Evolutionary conservation across 805 yeast genomes (phyloP).

Genomic region (Saccharomycopsis amapae): DNA sequence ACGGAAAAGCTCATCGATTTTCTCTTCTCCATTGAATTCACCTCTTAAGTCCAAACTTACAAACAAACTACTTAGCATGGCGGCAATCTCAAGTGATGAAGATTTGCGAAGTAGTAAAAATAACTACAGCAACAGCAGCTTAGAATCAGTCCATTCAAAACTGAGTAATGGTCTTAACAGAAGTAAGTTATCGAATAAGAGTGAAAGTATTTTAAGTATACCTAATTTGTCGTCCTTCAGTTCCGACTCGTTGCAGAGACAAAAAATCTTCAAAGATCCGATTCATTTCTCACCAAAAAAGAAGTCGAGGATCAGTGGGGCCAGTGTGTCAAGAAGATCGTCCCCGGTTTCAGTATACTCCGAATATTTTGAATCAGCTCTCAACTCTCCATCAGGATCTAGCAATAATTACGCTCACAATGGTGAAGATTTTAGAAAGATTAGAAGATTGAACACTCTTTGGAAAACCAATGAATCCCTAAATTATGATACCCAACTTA

Average conservation of each 20-base stretch:
- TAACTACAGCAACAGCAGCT: too few species aligned
- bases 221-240: conserved; percentile 9
- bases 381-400: conserved; percentile 6
- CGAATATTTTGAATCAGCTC: neutral
- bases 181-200: neutral
- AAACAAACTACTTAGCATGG: conserved; percentile 4
- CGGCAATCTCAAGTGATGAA: neutral
- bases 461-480: neutral
- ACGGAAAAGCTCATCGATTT: conserved; percentile 6
- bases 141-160: neutral
- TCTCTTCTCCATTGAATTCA: conserved; percentile 16
- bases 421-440: conserved; percentile 2
- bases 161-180: neutral
- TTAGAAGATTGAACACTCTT: conserved; percentile 6
- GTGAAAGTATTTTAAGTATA: conserved; percentile 3
- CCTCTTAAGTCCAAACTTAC: conserved; percentile 18
- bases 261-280: conserved; percentile 10
- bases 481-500: neutral
- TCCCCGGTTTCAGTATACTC: conserved; percentile 10
- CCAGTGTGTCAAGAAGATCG: conserved; percentile 3
- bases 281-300: conserved; percentile 7
- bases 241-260: conserved; percentile 9
- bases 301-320: neutral
- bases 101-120: too few species aligned
- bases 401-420: neutral